Conservation (phyloP, 1,139 yeast species). For the Scheffersomyces parashehatae region DNA sequence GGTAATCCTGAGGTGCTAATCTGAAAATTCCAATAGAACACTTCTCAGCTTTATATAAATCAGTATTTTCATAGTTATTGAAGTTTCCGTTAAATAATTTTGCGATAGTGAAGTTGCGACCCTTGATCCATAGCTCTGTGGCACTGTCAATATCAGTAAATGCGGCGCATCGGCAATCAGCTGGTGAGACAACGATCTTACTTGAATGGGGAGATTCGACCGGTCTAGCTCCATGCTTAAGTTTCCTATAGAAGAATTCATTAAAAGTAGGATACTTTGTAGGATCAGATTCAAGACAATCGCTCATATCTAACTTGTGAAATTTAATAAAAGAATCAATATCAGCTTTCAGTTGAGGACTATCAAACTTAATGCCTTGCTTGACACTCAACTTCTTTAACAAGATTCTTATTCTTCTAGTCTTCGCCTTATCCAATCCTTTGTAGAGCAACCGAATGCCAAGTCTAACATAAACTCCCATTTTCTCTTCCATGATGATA, state of each 20-base stretch:
- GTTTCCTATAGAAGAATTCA: constrained; percentile 81
- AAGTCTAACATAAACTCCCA: constrained; percentile 82
- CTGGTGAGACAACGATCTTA: constrained; percentile 69
- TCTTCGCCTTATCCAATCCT: constrained; percentile 61
- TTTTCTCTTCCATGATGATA: constrained; percentile 83
- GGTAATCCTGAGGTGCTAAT: constrained; percentile 96
- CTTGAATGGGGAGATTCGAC: constrained; percentile 57
- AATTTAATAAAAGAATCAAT: constrained; percentile 80
- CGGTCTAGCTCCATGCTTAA: constrained; percentile 70
- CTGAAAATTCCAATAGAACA: constrained; percentile 79
- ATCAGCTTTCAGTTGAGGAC: constrained; percentile 61
- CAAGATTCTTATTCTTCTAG: constrained; percentile 55
- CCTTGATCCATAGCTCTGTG: constrained; percentile 86
- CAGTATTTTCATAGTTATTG: constrained; percentile 46
- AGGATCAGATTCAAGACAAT: constrained; percentile 56
- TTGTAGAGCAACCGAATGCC: constrained; percentile 85
- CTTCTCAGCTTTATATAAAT: constrained; percentile 35
- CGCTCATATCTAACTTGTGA: constrained; percentile 71
- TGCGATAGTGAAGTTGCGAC: constrained; percentile 68
- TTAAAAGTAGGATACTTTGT: constrained; percentile 69
- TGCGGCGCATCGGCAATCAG: constrained; percentile 83
- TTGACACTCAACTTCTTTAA: constrained; percentile 67
- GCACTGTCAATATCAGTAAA: constrained; percentile 66
- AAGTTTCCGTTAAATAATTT: constrained; percentile 64
- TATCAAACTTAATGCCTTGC: constrained; percentile 85